These are phyloP conservation scores for Sinapis alba DNA, from an alignment of 441 rosid genomes.

Conservation along the genomic window DNA sequence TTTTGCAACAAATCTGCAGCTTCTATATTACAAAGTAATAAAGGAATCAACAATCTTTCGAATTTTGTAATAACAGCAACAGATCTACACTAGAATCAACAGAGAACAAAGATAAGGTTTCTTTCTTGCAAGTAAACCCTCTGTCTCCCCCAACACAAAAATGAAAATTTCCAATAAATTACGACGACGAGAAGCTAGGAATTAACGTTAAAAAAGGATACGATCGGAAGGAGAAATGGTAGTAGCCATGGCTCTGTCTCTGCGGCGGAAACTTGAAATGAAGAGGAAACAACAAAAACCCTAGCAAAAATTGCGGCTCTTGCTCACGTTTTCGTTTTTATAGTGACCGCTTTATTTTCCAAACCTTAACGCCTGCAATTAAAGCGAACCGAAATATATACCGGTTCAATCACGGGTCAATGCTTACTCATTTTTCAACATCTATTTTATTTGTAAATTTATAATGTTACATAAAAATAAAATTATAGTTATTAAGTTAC, in stretches of 20 bases:
- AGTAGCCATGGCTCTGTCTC: conserved; percentile 9
- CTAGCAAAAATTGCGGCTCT: not conserved
- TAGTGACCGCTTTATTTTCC: not conserved
- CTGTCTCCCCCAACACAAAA: not conserved
- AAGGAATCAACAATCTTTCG: conserved; percentile 8
- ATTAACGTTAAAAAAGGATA: not conserved
- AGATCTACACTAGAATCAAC: not conserved
- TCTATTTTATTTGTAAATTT: too few relatives aligned
- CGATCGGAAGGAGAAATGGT: conserved; percentile 15
- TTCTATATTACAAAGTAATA: conserved; percentile 38
- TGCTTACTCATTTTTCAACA: too few relatives aligned
- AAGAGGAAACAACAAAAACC: not conserved
- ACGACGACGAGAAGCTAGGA: not conserved
- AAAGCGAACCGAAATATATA: not conserved
- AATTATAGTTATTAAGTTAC: too few relatives aligned
- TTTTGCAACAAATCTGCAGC: conserved; percentile 52
- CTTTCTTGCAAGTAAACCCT: not conserved
- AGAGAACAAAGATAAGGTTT: not conserved
- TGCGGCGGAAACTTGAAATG: conserved; percentile 6
- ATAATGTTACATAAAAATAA: too few relatives aligned
- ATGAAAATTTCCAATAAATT: not conserved
- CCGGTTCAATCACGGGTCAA: not conserved
- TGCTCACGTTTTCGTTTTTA: not conserved
- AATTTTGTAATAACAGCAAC: too few relatives aligned
- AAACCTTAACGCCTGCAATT: not conserved